Evolutionary conservation across 2,329 filamentous ascomycete genomes (phyloP), one percentile per base, ranked within the genome.

Genomic region (Rosellinia necatrix): DNA sequence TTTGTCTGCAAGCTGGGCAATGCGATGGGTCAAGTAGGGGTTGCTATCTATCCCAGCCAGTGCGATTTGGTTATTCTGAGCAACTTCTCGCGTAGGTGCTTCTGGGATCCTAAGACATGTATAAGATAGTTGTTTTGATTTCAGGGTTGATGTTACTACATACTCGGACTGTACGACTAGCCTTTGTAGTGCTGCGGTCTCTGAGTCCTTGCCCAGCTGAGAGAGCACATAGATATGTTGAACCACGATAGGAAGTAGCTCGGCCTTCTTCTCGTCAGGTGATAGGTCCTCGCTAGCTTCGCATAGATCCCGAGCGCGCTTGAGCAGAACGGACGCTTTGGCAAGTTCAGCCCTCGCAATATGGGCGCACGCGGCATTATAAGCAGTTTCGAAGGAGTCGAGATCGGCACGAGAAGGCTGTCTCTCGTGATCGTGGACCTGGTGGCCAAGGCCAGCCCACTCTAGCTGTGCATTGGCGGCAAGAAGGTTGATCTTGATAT

Each of bases 371-470:
- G 89, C 90, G 21, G 85, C 82, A 71, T 96, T 96, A 75, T 90
- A 96, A 9, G 89, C 87, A 22, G 88, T 87, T 75, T 94, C 91
- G 64, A 94, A 94, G 2, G 87, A 83, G 60, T 92, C 88, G 22
- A 89, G 74, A 64, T 90, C 84, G 58, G 86, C 84, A 56, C 80
- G 76, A 6, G 75, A 74, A 7, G 81, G 76, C 67, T 83, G 77
- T 66, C 82, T 83, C 71, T 83, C 82, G 62, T 77, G 77, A 29
- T 72, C 68, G n/a, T 74, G 71, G 34, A 81, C 76, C 35, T 80
- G 66, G 60, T 80, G 73, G 15, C 79, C 80, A 44, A 77, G 75
- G 3, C 84, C 85, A 46, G 82, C 76, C 88, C 89, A 93, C 60
- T 87, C 81, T 10, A 90, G 74, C 73, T 94, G 90, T 13, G 90